Conservation (phyloP, 2,329 filamentous ascomycete genomes). For the Penicillium sp. region DNA sequence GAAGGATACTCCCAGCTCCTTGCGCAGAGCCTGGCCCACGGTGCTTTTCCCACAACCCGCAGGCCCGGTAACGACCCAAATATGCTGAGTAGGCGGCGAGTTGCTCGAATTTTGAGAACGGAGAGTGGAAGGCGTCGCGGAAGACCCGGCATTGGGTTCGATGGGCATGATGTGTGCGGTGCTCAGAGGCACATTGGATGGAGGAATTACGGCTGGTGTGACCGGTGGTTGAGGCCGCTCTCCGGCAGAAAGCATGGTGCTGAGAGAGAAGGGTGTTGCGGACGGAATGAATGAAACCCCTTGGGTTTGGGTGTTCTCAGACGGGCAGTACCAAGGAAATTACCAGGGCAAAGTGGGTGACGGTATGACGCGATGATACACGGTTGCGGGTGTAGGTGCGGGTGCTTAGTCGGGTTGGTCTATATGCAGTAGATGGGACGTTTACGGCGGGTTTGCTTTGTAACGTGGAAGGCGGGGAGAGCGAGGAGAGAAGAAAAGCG, state of each 20-base stretch:
- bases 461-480: not conserved
- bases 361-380: constrained; percentile 27
- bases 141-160: constrained; percentile 23
- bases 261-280: not conserved
- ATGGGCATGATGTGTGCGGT: constrained; percentile 25
- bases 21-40: constrained; percentile 68
- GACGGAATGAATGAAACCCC: not conserved
- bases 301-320: not conserved
- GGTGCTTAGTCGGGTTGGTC: not conserved
- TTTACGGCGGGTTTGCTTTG: not conserved
- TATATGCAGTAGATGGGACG: not conserved
- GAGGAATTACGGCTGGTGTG: constrained; percentile 27
- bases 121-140: constrained; percentile 19
- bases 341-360: constrained; percentile 14
- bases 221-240: constrained; percentile 36
- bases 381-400: constrained; percentile 7
- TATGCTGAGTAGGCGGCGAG: constrained; percentile 59
- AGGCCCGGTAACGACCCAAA: constrained; percentile 80
- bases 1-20: constrained; percentile 68
- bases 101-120: constrained; percentile 7
- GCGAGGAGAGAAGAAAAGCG: constrained; percentile 7
- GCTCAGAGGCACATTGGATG: constrained; percentile 21
- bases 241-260: constrained; percentile 48
- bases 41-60: constrained; percentile 81
- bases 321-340: constrained; percentile 16